These are phyloP conservation scores for Pseudogymnoascus sp. DNA, from an alignment of 2,329 filamentous ascomycete species.

Conservation along the genomic window DNA sequence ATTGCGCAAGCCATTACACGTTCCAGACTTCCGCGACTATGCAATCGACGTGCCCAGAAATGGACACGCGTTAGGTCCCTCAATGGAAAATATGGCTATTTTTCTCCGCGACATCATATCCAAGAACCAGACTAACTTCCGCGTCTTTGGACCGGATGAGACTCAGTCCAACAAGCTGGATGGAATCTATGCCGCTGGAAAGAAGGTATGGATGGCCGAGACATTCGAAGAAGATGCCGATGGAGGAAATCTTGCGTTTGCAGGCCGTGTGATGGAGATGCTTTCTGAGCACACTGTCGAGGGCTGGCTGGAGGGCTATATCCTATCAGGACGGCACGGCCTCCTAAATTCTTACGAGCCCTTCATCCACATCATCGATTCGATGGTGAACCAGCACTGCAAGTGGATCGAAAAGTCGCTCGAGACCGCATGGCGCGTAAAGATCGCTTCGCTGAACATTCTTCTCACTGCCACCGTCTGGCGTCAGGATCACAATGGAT, in stretches of 20 bases:
- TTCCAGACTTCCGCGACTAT: constrained; percentile 65
- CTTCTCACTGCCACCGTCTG: constrained; percentile 71
- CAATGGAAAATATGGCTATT: constrained; percentile 61
- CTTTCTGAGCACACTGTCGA: constrained; percentile 75
- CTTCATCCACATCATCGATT: constrained; percentile 76
- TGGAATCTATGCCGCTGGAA: constrained; percentile 62
- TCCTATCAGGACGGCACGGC: constrained; percentile 66
- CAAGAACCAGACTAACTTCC: constrained; percentile 59
- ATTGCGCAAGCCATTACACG: constrained; percentile 55
- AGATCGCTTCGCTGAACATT: constrained; percentile 70
- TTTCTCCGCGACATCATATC: constrained; percentile 62
- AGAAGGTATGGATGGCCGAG: constrained; percentile 75
- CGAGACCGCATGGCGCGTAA: constrained; percentile 70
- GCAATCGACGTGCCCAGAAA: constrained; percentile 53
- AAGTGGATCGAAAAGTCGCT: constrained; percentile 78
- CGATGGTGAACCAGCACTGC: constrained; percentile 80
- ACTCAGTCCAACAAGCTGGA: constrained; percentile 73
- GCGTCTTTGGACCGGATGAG: constrained; percentile 72
- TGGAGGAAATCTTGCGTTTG: constrained; percentile 61
- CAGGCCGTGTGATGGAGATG: constrained; percentile 74
- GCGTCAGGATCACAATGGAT: constrained; percentile 78
- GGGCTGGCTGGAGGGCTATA: constrained; percentile 73
- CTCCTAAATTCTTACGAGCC: constrained; percentile 75
- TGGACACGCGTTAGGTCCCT: constrained; percentile 47
- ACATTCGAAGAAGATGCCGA: constrained; percentile 69